These are phyloP conservation scores for Hanseniaspora pseudoguilliermondii DNA, from an alignment of 805 yeast genomes.

Conservation along the genomic window DNA sequence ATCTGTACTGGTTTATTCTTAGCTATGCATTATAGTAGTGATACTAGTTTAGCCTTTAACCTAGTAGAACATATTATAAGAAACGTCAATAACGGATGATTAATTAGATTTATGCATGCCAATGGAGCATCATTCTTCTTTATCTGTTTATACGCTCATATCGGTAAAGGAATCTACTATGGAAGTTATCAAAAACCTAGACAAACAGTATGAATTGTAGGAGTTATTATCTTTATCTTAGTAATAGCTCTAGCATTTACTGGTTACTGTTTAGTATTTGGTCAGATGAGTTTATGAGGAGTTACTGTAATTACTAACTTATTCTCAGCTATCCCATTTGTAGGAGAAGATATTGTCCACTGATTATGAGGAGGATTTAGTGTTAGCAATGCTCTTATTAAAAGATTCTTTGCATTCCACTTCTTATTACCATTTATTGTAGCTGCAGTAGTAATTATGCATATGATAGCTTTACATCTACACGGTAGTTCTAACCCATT, in stretches of 20 bases:
- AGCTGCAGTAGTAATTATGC: constrained; percentile 10
- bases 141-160: constrained; percentile 14
- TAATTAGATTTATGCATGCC: constrained; percentile 14
- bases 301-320: constrained; percentile 9
- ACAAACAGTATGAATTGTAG: constrained; percentile 13
- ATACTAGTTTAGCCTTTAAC: constrained; percentile 4
- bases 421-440: constrained; percentile 10
- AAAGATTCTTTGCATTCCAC: constrained; percentile 12
- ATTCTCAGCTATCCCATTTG: constrained; percentile 11
- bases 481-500: constrained; percentile 10
- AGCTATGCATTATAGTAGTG: constrained; percentile 7
- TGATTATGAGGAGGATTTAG: constrained; percentile 11
- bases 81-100: constrained; percentile 15
- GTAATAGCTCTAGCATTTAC: constrained; percentile 15
- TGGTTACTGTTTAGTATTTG: constrained; percentile 13
- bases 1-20: constrained; percentile 14
- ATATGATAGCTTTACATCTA: constrained; percentile 10
- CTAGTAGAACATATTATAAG: constrained; percentile 12
- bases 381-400: constrained; percentile 5
- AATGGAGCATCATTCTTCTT: constrained; percentile 16
- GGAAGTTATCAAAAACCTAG: constrained; percentile 14
- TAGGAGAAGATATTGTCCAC: constrained; percentile 10
- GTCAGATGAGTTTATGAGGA: constrained; percentile 10
- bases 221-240: constrained; percentile 15
- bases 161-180: constrained; percentile 15